These are phyloP conservation scores for Daldinia childiae DNA, from an alignment of 495 filamentous ascomycete species.

Conservation along the genomic window DNA sequence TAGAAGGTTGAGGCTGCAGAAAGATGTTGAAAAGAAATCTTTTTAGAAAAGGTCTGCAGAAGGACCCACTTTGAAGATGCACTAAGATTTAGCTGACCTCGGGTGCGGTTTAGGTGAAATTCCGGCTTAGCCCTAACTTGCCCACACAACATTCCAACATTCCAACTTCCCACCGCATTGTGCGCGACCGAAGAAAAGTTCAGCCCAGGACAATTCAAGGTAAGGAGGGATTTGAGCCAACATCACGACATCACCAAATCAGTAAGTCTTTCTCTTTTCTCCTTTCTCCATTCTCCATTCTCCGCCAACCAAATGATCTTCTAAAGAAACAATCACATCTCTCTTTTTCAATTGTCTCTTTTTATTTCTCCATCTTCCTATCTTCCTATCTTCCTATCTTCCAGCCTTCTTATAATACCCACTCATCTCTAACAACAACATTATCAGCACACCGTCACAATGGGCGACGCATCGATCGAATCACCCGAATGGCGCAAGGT, in stretches of 20 bases:
- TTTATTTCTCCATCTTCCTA: neutral
- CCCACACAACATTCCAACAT: conserved; percentile 44
- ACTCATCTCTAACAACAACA: conserved; percentile 30
- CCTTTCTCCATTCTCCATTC: neutral
- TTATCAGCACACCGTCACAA: conserved; percentile 50
- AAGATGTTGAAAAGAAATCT: conserved; percentile 9
- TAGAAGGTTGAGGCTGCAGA: conserved; percentile 1
- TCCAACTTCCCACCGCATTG: conserved; percentile 31
- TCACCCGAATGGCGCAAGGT: conserved; percentile 87
- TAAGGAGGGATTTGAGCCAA: conserved; percentile 36
- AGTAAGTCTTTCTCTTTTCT: conserved; percentile 29
- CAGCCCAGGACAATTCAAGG: conserved; percentile 39
- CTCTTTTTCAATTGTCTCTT: neutral
- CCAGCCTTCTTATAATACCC: conserved; percentile 1
- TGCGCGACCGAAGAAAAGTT: conserved; percentile 39
- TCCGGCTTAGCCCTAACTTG: conserved; percentile 42
- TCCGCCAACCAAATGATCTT: neutral
- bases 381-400: neutral
- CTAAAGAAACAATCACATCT: neutral
- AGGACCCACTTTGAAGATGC: neutral
- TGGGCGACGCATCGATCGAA: conserved; percentile 70
- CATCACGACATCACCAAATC: conserved; percentile 39
- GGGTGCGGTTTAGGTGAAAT: conserved; percentile 33
- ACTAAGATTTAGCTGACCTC: conserved; percentile 22
- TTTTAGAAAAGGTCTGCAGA: conserved; percentile 24